Percentiles rank a stretch among this genome's conserved stretches.
Conservation (phyloP, 1,284 basidiomycete genomes). For the Pseudozyma tsukubaensis region DNA sequence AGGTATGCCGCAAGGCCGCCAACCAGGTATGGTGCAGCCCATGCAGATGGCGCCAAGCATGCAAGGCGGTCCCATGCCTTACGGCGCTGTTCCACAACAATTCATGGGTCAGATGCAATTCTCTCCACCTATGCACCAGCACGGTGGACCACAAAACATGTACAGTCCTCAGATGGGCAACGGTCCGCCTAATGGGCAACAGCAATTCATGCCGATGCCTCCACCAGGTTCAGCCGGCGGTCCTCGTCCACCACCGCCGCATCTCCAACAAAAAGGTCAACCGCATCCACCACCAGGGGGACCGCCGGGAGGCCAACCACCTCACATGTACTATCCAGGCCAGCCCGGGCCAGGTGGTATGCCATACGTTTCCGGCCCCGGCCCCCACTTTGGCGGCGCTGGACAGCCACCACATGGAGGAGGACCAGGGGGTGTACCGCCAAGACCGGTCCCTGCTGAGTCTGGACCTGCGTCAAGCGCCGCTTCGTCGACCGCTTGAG, state of each 20-base stretch:
- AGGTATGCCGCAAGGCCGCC: slow-evolving; percentile 32
- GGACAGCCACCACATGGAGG: slow-evolving; percentile 15
- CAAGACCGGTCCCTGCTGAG: slow-evolving; percentile 12
- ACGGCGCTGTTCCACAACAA: slow-evolving; percentile 51
- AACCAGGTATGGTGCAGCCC: slow-evolving; percentile 37
- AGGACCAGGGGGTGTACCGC: slow-evolving; percentile 14
- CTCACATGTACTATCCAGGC: slow-evolving; percentile 37
- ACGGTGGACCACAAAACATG: slow-evolving; percentile 52
- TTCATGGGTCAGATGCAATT: slow-evolving; percentile 59
- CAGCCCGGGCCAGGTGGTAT: slow-evolving; percentile 22
- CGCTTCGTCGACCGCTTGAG: slow-evolving; percentile 38
- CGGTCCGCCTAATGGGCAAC: slow-evolving; percentile 28
- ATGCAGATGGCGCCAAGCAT: slow-evolving; percentile 41
- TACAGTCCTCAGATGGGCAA: slow-evolving; percentile 63
- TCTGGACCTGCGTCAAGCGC: slow-evolving; percentile 33
- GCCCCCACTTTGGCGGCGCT: slow-evolving; percentile 30
- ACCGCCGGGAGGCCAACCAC: slow-evolving; percentile 25
- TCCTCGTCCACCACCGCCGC: slow-evolving; percentile 45
- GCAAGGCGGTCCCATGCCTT: slow-evolving; percentile 47
- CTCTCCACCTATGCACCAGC: slow-evolving; percentile 56
- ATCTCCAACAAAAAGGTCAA: slow-evolving; percentile 37
- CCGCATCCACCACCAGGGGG: slow-evolving; percentile 24
- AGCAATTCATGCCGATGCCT: slow-evolving; percentile 53
- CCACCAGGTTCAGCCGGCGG: slow-evolving; percentile 36
- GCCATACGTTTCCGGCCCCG: slow-evolving; percentile 24